A percentile compares a stretch with the other conserved stretches of the same genome.
These are phyloP conservation scores for Melastoma malabathricum DNA, from an alignment of 345 rosid genomes.

Conservation along the genomic window DNA sequence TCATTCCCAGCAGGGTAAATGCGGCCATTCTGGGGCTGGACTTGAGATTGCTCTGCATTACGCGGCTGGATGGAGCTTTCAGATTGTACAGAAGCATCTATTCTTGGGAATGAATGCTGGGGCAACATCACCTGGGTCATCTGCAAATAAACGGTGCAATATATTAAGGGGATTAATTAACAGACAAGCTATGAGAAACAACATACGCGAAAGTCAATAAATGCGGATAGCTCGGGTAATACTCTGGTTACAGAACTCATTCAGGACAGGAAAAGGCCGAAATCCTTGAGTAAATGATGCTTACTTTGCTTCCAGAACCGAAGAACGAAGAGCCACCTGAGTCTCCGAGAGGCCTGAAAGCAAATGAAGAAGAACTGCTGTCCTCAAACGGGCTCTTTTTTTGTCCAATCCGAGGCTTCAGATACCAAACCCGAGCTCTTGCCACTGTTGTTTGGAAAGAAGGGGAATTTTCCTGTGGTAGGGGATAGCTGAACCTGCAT, in stretches of 20 bases:
- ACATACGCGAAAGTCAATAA: no score
- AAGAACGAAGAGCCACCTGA: conserved; percentile 29
- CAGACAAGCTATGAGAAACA: no score
- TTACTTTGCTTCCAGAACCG: conserved; percentile 36
- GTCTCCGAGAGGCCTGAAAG: conserved; percentile 56
- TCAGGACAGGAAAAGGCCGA: not conserved
- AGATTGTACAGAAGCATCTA: conserved; percentile 37
- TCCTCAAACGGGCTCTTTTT: conserved; percentile 50
- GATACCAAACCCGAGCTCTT: conserved; percentile 20
- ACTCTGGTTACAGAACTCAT: no score
- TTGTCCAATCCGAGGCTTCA: conserved; percentile 30
- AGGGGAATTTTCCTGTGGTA: conserved; percentile 72
- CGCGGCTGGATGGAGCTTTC: conserved; percentile 34
- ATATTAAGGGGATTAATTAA: no score
- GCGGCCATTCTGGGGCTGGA: conserved; percentile 25
- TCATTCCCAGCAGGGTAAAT: conserved; percentile 23
- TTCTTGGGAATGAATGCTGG: conserved; percentile 33
- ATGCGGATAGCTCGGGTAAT: no score
- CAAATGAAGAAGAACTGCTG: conserved; percentile 48
- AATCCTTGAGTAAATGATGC: conserved; percentile 3
- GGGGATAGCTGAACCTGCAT: conserved; percentile 87
- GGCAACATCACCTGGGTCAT: conserved; percentile 13
- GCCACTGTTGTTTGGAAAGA: conserved; percentile 30
- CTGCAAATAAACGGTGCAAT: not conserved
- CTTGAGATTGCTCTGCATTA: conserved; percentile 22